Conservation (phyloP, 352 stramenopile genomes). For the Pythium guiyangense region DNA sequence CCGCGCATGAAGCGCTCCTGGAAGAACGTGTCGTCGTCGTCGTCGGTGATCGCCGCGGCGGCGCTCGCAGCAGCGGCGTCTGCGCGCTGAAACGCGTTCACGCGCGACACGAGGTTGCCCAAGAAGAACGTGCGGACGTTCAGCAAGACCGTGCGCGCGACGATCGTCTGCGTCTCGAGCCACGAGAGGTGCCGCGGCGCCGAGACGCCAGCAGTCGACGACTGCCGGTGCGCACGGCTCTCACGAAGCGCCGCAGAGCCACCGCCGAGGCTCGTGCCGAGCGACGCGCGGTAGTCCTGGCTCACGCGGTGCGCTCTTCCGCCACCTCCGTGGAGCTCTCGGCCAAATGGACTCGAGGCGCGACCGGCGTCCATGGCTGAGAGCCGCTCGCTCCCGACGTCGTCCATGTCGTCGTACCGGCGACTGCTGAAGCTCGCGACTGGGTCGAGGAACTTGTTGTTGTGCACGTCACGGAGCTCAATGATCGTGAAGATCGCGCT, state of each 20-base stretch:
- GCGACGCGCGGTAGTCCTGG: not conserved
- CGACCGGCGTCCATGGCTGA: not conserved
- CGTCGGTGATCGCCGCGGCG: conserved; percentile 42
- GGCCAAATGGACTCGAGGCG: not conserved
- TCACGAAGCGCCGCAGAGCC: not conserved
- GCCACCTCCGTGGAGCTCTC: not conserved
- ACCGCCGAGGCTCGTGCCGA: not conserved
- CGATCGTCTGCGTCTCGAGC: conserved; percentile 28
- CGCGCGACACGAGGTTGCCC: conserved; percentile 53
- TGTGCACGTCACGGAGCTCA: conserved; percentile 78
- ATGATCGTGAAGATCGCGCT: conserved; percentile 83
- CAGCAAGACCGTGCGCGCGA: too few species aligned
- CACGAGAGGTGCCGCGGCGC: conserved; percentile 31
- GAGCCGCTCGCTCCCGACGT: not conserved
- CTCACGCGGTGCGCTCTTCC: not conserved
- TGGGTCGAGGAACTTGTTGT: conserved; percentile 79
- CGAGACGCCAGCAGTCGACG: conserved; percentile 14
- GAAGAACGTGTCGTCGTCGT: conserved; percentile 81
- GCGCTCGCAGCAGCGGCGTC: too few species aligned
- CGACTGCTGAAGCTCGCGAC: conserved; percentile 56
- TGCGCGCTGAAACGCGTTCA: conserved; percentile 9
- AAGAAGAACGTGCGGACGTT: conserved; percentile 58
- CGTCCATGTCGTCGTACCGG: conserved; percentile 1
- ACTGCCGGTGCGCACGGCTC: conserved; percentile 15
- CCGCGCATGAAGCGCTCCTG: conserved; percentile 85